phyloP scores from a whole-genome alignment of 2,329 filamentous ascomycete species.

The Aspergillus luchuensis region DNA sequence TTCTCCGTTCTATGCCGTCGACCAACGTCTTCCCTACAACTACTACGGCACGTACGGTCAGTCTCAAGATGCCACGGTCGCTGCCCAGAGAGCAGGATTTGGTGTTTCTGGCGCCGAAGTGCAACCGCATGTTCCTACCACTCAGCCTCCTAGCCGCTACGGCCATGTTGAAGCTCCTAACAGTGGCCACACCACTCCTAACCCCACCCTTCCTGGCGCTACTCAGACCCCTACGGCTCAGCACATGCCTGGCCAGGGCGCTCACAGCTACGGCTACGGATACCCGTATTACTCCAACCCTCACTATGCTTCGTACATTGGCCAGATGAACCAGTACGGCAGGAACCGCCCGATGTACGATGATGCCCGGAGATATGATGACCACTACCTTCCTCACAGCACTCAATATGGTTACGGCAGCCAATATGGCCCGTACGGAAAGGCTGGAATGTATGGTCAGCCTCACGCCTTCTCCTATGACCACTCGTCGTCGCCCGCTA shows the following conservation, averaged over 20 bases:
- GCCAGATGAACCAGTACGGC: slow-evolving; percentile 53
- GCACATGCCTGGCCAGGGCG: slow-evolving; percentile 55
- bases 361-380: slow-evolving; percentile 52
- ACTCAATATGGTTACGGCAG: slow-evolving; percentile 58
- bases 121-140: slow-evolving; percentile 60
- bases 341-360: slow-evolving; percentile 54
- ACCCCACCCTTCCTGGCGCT: slow-evolving; percentile 66
- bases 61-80: slow-evolving; percentile 72
- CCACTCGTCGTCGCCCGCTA: slow-evolving; percentile 65
- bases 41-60: slow-evolving; percentile 67
- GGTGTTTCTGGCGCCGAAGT: slow-evolving; percentile 61
- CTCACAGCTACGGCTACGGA: slow-evolving; percentile 60
- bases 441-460: slow-evolving; percentile 65
- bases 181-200: slow-evolving; percentile 88
- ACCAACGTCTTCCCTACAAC: slow-evolving; percentile 74
- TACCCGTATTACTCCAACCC: slow-evolving; percentile 63
- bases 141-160: slow-evolving; percentile 77
- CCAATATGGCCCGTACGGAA: slow-evolving; percentile 56
- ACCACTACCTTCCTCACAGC: slow-evolving; percentile 49
- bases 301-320: slow-evolving; percentile 65
- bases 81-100: slow-evolving; percentile 76
- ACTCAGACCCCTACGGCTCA: slow-evolving; percentile 58
- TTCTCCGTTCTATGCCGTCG: slow-evolving; percentile 81
- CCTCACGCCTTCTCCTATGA: slow-evolving; percentile 66
- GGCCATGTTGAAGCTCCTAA: slow-evolving; percentile 71